A percentile compares a stretch with the other conserved stretches of the same genome.
Evolutionary conservation across 768 basidiomycete genomes (phyloP).

Genomic region (Hygrocybe punicea): DNA sequence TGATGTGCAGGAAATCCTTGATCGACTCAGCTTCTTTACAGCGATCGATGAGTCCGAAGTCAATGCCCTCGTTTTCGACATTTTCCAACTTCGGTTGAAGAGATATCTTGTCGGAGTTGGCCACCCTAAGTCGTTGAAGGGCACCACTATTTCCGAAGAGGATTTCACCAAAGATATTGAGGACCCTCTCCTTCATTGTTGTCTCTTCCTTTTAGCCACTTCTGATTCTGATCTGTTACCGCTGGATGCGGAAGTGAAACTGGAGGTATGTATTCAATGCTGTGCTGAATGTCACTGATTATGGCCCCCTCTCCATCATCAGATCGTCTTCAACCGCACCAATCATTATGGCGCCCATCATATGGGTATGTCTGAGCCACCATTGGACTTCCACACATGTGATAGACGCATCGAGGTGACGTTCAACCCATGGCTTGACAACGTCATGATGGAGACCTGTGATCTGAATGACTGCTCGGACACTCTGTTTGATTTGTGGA

Average conservation of each 20-base stretch:
- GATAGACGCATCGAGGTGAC: neutral
- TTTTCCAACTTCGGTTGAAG: neutral
- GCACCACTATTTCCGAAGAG: neutral
- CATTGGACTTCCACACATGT: neutral
- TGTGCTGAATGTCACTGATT: neutral
- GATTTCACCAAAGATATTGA: neutral
- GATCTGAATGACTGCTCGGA: neutral
- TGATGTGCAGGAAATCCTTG: neutral
- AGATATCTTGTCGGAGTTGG: neutral
- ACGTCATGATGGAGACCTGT: neutral
- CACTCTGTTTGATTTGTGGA: neutral
- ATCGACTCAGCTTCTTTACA: neutral
- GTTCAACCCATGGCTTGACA: neutral
- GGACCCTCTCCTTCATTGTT: neutral
- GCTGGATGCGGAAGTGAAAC: neutral
- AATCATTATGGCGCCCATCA: neutral
- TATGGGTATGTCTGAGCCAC: neutral
- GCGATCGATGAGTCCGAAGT: neutral
- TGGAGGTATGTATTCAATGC: neutral
- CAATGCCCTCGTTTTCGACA: neutral
- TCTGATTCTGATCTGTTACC: neutral
- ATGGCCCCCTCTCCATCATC: too few relatives aligned
- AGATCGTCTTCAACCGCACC: neutral
- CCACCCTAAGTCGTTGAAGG: neutral
- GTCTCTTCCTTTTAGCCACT: neutral